A percentile compares a stretch with the other conserved stretches of the same genome.
Conservation (phyloP, 345 rosid genomes). For the Ricinus communis region DNA sequence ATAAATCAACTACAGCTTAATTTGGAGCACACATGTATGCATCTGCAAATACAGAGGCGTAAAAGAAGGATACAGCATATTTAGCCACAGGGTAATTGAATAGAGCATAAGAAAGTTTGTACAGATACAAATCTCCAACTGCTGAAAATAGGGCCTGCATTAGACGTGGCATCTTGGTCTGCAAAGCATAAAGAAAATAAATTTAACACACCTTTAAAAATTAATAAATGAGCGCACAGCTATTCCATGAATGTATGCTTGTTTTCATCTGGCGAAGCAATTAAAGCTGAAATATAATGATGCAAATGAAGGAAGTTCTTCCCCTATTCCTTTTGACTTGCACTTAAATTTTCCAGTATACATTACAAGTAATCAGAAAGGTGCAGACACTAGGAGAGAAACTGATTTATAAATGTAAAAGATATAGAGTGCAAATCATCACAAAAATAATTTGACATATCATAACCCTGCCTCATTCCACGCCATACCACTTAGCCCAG, state of each 20-base stretch:
- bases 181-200: constrained; percentile 20
- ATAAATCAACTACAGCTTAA: background rate
- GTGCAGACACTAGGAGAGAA: background rate
- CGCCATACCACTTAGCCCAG: background rate
- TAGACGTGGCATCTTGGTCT: constrained; percentile 75
- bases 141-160: constrained; percentile 84
- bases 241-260: background rate
- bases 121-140: constrained; percentile 78
- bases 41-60: background rate
- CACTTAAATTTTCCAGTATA: background rate
- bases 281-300: background rate
- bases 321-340: background rate
- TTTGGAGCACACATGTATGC: background rate
- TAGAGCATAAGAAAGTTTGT: constrained; percentile 58
- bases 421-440: background rate
- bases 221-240: constrained; percentile 7
- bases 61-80: constrained; percentile 84
- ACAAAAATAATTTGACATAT: background rate
- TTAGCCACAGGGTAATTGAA: constrained; percentile 58
- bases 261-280: too few relatives aligned
- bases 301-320: background rate
- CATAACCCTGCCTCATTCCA: background rate
- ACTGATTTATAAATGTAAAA: background rate
- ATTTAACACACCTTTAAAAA: background rate
- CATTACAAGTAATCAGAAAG: background rate